phyloP scores from a whole-genome alignment of 306 rosid genomes.

The Fragaria vesca region DNA sequence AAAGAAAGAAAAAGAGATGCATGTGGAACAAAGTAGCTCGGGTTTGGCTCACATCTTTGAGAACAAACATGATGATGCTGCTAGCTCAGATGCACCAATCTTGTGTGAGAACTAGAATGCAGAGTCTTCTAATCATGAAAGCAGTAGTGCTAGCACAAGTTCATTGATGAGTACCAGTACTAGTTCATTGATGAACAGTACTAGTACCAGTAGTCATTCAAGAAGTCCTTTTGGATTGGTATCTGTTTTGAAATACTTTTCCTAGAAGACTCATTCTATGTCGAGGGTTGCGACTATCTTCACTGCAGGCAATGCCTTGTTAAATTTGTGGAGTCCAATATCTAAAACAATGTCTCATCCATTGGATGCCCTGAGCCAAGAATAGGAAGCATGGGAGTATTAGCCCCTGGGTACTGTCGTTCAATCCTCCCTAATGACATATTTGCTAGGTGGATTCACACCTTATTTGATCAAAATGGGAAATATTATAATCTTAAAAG shows the following conservation, averaged over 20 bases:
- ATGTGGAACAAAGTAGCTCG: not conserved
- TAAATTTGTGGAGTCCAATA: conserved; percentile 32
- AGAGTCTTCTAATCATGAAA: not conserved
- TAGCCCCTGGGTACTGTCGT: too few species aligned
- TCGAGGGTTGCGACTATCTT: not conserved
- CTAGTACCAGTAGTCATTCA: not conserved
- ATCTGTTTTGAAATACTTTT: not conserved
- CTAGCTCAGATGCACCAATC: too few species aligned
- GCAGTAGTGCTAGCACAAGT: not conserved
- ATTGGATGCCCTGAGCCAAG: conserved; percentile 41
- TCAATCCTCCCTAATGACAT: too few species aligned
- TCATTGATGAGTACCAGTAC: not conserved
- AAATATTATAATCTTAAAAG: too few species aligned
- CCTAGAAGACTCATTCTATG: not conserved
- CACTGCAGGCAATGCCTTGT: not conserved
- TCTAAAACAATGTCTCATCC: conserved; percentile 29
- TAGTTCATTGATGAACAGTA: not conserved
- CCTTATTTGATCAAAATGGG: too few species aligned
- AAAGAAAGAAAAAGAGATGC: not conserved
- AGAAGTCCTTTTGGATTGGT: not conserved
- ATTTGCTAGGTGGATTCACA: too few species aligned
- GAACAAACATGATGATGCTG: too few species aligned
- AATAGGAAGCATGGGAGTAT: too few species aligned
- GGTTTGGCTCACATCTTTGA: too few species aligned
- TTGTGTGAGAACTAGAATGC: not conserved